A percentile compares a stretch with the other conserved stretches of the same genome.
These are phyloP conservation scores for Pseudonitzschia delicatissima DNA, from an alignment of 108 stramenopile species.

Conservation along the genomic window DNA sequence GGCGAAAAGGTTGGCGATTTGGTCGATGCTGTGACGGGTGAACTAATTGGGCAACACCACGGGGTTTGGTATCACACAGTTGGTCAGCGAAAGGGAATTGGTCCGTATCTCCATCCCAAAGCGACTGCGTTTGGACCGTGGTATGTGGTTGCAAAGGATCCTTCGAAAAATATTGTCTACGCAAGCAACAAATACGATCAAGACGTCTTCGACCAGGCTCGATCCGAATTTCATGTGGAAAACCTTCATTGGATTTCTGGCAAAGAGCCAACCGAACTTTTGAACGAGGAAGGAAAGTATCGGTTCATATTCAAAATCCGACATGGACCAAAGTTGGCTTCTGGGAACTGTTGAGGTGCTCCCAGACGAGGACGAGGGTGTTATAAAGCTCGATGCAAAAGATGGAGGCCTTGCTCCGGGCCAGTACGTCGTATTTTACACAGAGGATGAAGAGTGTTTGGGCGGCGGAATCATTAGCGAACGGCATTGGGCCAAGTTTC, in stretches of 20 bases:
- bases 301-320: slow-evolving; percentile 63
- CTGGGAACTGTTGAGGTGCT: slow-evolving; percentile 61
- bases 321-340: slow-evolving; percentile 83
- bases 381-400: slow-evolving; percentile 53
- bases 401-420: slow-evolving; percentile 94
- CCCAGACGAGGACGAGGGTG: slow-evolving; percentile 13
- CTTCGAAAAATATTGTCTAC: slow-evolving; percentile 64
- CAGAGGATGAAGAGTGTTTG: slow-evolving; percentile 78
- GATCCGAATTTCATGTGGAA: slow-evolving; percentile 82
- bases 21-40: slow-evolving; percentile 74
- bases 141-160: slow-evolving; percentile 93
- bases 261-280: slow-evolving; percentile 33
- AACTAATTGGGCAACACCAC: slow-evolving; percentile 83
- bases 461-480: slow-evolving; percentile 90
- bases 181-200: slow-evolving; percentile 91
- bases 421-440: slow-evolving; percentile 93
- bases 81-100: slow-evolving; percentile 95
- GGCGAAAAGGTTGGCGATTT: slow-evolving; percentile 80
- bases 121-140: slow-evolving; percentile 89
- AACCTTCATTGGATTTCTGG: slow-evolving; percentile 86
- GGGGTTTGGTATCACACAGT: slow-evolving; percentile 98
- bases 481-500: slow-evolving; percentile 69
- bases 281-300: background rate
- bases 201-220: slow-evolving; percentile 48
- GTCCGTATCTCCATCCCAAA: slow-evolving; percentile 64